phyloP scores from a whole-genome alignment of 768 basidiomycete genomes.

The Boletus reticuloceps region DNA sequence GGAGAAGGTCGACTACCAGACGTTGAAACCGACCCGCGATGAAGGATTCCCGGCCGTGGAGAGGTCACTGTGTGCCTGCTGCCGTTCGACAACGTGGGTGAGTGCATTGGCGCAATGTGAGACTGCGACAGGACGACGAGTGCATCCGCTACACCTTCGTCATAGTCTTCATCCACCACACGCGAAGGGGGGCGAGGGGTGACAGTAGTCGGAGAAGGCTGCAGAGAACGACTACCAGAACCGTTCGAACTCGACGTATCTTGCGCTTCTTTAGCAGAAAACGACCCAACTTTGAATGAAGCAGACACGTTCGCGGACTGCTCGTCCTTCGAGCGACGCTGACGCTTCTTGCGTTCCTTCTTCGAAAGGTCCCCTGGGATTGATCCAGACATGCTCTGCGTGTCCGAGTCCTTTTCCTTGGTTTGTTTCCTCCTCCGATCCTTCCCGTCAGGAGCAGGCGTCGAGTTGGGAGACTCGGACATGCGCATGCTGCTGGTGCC shows the following conservation, averaged over 20 bases:
- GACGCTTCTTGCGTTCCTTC: constrained; percentile 56
- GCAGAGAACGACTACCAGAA: constrained; percentile 59
- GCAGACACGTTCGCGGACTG: constrained; percentile 31
- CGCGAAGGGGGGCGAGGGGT: constrained; percentile 62
- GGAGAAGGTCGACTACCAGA: constrained; percentile 66
- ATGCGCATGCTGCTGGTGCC: constrained; percentile 37
- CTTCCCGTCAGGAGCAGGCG: constrained; percentile 43
- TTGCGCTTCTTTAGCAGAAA: constrained; percentile 47
- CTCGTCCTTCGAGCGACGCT: constrained; percentile 44
- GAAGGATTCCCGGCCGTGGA: constrained; percentile 46
- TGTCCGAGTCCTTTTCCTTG: constrained; percentile 50
- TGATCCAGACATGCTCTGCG: constrained; percentile 30
- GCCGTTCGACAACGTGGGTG: constrained; percentile 57
- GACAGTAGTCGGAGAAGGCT: constrained; percentile 68
- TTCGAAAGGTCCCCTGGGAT: constrained; percentile 44
- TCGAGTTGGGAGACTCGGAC: constrained; percentile 60
- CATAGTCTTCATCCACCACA: constrained; percentile 88
- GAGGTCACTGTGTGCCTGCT: constrained; percentile 49
- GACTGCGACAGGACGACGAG: constrained; percentile 66
- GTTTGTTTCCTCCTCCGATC: constrained; percentile 41
- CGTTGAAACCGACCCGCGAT: constrained; percentile 68
- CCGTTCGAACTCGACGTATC: constrained; percentile 67
- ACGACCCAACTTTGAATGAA: constrained; percentile 32
- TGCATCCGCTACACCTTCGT: constrained; percentile 87
- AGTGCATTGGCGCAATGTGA: constrained; percentile 38